Evolutionary conservation across 1,139 yeast genomes (phyloP).

Genomic region (Taphrina deformans): DNA sequence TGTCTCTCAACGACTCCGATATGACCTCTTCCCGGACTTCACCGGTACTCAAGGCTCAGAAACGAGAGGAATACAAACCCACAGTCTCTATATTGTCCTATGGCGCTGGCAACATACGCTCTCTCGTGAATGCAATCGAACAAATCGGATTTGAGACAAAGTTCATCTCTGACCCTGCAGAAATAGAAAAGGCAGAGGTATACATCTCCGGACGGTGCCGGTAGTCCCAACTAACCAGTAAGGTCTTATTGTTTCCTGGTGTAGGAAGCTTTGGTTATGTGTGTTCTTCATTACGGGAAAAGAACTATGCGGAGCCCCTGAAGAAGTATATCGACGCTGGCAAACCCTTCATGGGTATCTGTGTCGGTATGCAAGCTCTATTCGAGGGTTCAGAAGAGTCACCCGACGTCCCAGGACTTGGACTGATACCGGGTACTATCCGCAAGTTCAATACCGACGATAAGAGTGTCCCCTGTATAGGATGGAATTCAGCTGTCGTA

Average conservation of each 20-base stretch:
- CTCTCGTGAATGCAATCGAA: slow-evolving; percentile 81
- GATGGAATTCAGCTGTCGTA: slow-evolving; percentile 69
- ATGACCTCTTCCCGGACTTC: slow-evolving; percentile 24
- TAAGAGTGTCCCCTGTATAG: slow-evolving; percentile 92
- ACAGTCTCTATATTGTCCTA: slow-evolving; percentile 63
- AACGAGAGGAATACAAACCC: slow-evolving; percentile 31
- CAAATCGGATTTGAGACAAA: slow-evolving; percentile 64
- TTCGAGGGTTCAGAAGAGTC: slow-evolving; percentile 76
- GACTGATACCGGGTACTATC: slow-evolving; percentile 55
- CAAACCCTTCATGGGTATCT: slow-evolving; percentile 87
- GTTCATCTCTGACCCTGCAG: slow-evolving; percentile 45
- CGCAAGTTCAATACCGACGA: slow-evolving; percentile 59
- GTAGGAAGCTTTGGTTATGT: slow-evolving; percentile 97
- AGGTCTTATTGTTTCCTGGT: slow-evolving; percentile 75
- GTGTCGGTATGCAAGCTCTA: slow-evolving; percentile 90
- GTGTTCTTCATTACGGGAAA: slow-evolving; percentile 62
- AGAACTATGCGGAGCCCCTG: slow-evolving; percentile 67
- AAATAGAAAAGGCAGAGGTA: slow-evolving; percentile 42
- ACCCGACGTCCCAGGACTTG: slow-evolving; percentile 60
- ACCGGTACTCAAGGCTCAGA: slow-evolving; percentile 25
- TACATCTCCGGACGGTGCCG: background rate
- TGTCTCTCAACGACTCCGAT: background rate
- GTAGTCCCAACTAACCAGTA: background rate
- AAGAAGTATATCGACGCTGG: slow-evolving; percentile 67
- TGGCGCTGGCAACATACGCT: slow-evolving; percentile 91